Evolutionary conservation across 2,329 filamentous ascomycete genomes (phyloP), one percentile per base, ranked within the genome.

Genomic region (Myriosclerotinia scirpicola): DNA sequence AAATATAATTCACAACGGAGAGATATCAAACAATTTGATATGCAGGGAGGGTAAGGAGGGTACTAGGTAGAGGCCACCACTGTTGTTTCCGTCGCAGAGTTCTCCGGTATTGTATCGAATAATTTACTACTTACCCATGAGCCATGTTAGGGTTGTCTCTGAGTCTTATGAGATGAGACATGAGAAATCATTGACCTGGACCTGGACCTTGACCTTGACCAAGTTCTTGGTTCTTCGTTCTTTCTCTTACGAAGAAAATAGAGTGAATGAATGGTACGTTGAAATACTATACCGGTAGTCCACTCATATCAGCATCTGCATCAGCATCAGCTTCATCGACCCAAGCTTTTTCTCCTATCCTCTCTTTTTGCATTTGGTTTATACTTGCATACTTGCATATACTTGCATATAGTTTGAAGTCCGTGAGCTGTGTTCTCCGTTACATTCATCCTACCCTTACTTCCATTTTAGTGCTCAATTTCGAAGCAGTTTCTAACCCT

Each of bases 401-500:
- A 58, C 54, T 38, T 64, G 61, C 61, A 64, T 64, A 54, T 64
- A 55, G 40, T 48, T 58, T 59, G 62, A 42, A 55, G 62, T 50
- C 53, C 42, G 62, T 59, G 53, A 58, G 62, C 53, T 59, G 62
- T 48, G 54, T 38, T 48, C 30, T 59, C 54, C 54, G 62, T 65
- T 15, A 30, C 34, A 15, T 46, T 46, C 44, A 46, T 56, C 40
- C 46, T 54, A 63, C 60, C 60, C 60, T 42, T 63, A 63, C 48
- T n/a, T 58, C 53, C 42, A 15, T 48, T 56, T 62, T 67, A 54
- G 36, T 60, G 46, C 36, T 40, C 56, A 66, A 61, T 54, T 54
- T 61, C 46, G 38, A 61, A 61, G 58, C 55, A 46, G 38, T 48
- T 50, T 36, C 30, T 60, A 30, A 26, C n/a, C 8, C 38, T 55